These are phyloP conservation scores for Colletotrichum sp. DNA, from an alignment of 2,329 filamentous ascomycete genomes.

Conservation along the genomic window DNA sequence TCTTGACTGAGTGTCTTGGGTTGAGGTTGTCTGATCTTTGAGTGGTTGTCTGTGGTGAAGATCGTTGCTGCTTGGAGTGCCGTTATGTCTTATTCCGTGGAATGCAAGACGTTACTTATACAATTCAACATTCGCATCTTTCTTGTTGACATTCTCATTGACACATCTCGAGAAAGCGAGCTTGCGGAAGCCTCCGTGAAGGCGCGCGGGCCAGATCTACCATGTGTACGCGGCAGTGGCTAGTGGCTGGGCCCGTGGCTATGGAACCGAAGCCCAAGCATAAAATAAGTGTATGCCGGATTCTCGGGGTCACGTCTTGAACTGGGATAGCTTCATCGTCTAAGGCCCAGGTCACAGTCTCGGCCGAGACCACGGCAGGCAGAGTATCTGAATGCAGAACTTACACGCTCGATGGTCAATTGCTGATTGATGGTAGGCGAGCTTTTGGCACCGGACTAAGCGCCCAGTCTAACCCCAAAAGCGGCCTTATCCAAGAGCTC, in stretches of 20 bases:
- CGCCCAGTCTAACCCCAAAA: not conserved
- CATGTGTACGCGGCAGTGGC: not conserved
- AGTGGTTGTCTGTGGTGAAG: not conserved
- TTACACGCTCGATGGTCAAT: not conserved
- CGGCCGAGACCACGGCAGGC: not conserved
- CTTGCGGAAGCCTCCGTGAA: not conserved
- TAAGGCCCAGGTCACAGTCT: not conserved
- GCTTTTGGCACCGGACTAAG: not conserved
- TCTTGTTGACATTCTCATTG: not conserved
- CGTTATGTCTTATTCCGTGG: not conserved
- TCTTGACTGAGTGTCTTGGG: not conserved
- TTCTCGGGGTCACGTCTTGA: not conserved
- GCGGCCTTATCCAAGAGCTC: not conserved
- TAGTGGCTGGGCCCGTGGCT: not conserved
- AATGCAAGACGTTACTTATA: not conserved
- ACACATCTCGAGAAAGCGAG: not conserved
- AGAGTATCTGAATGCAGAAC: not conserved
- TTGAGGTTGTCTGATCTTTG: not conserved
- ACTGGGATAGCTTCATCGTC: not conserved
- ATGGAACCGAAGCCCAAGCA: not conserved
- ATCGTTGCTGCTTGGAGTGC: not conserved
- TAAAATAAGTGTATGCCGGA: not conserved
- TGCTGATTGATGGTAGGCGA: not conserved
- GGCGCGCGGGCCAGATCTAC: not conserved
- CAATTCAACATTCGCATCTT: not conserved